phyloP scores from a whole-genome alignment of 495 filamentous ascomycete genomes.

The Penicillium egyptiacum region DNA sequence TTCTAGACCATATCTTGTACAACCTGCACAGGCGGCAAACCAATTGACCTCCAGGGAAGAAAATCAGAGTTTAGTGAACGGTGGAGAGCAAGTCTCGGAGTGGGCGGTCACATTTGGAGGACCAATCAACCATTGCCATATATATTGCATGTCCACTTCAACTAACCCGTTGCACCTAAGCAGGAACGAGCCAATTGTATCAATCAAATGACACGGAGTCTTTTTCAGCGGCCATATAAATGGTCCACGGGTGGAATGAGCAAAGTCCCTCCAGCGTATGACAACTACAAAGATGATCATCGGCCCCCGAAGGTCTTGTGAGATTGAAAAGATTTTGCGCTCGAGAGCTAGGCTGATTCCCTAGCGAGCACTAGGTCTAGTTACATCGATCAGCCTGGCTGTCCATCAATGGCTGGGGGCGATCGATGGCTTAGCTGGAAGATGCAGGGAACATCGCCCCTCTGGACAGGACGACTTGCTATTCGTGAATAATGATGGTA shows the following conservation, averaged over 20 bases:
- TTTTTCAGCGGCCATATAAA: background rate
- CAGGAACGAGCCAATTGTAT: background rate
- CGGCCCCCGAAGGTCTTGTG: background rate
- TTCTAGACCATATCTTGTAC: no score
- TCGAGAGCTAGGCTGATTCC: background rate
- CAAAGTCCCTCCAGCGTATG: background rate
- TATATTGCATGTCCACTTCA: background rate
- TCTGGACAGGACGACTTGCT: background rate
- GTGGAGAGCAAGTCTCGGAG: background rate
- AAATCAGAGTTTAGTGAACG: background rate
- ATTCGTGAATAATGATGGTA: background rate
- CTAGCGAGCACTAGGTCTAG: background rate
- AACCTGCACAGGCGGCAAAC: background rate
- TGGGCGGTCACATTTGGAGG: background rate
- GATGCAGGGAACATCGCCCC: background rate
- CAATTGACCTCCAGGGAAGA: background rate
- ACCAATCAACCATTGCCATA: conserved; percentile 4
- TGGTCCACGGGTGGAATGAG: no score
- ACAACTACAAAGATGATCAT: background rate
- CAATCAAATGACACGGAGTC: background rate
- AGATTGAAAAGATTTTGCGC: background rate
- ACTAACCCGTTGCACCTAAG: background rate
- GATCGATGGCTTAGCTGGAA: conserved; percentile 1
- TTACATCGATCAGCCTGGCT: background rate
- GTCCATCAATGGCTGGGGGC: background rate